Base-by-base conservation (phyloP, 2,329 filamentous ascomycete species). In the Alternaria brassicicola region DNA sequence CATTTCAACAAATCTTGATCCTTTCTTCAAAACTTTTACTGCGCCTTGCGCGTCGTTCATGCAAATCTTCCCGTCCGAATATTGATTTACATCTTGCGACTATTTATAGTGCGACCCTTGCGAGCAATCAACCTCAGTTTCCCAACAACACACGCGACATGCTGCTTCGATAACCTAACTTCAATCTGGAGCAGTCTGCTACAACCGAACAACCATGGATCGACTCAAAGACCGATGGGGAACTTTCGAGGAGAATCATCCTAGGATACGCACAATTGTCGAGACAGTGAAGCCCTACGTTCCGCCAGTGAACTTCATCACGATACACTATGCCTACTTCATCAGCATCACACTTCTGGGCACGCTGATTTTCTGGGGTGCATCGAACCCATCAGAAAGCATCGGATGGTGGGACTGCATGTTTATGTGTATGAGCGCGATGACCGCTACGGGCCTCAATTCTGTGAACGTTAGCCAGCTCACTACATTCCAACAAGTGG, bases 251-350 rank as follows among this genome's bases (percentile, higher is more conserved):
- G 41, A 30, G 38, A 12, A 59, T 33, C 59, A 62, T 53, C 41
- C 59, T 28, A 55, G 47, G 31, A 46, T 59, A 19, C 55, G 52
- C 52, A 62, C 43, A 17, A 52, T 62, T 28, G 35, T 62, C 56
- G 55, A 62, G 15, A 26, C 51, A 23, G 59, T 59, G 55, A 62
- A 60, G 46, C 65, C 62, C 4, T 68, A 66, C 49, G 54, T 60
- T 53, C 65, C 65, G 39, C 65, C 65, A 48, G 45, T 65, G 12
- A 68, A 68, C 56, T 68, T 68, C 59, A 68, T 68, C 46, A 68
- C 65, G 35, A 9, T 68, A 13, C 65, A 68, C 50, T 68, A 68
- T 66, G 52, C 62, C 17, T 68, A 68, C 47, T 68, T 68, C 45
- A 58, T 68, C 25, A 49, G 42, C 35, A 45, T 59, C 13, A 59